Conservation (phyloP, 305 asterid species). For the Rubia balearica region DNA sequence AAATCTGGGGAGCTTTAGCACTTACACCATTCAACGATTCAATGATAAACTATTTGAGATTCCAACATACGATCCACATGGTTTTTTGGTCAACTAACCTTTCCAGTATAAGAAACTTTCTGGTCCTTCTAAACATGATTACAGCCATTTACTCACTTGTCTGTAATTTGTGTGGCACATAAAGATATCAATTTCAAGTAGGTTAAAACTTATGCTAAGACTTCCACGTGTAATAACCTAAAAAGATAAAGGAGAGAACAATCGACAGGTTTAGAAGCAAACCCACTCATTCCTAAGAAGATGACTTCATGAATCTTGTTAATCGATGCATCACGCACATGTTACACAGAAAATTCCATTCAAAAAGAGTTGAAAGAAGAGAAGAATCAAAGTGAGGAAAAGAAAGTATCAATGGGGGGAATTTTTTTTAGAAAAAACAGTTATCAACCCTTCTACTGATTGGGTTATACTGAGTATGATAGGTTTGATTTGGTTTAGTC, state of each 20-base stretch:
- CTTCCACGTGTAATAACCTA: background rate
- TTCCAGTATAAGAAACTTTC: background rate
- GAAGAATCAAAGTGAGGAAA: background rate
- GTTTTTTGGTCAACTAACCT: background rate
- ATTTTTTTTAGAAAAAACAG: background rate
- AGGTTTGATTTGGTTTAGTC: background rate
- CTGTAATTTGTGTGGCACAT: background rate
- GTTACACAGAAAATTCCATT: background rate
- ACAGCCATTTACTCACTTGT: background rate
- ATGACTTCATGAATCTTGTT: background rate
- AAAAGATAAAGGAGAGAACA: background rate
- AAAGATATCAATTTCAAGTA: background rate
- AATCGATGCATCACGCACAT: background rate
- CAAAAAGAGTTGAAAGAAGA: background rate
- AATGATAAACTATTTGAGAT: background rate
- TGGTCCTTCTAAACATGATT: background rate
- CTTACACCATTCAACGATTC: background rate
- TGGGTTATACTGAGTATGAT: background rate
- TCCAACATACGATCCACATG: background rate
- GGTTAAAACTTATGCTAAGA: background rate
- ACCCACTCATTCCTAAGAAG: background rate
- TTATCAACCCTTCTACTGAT: background rate
- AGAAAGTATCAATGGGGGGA: background rate
- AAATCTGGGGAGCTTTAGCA: background rate
- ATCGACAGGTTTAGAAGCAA: background rate